Evolutionary conservation across 352 stramenopile genomes (phyloP), one percentile per base, ranked within the genome.

Genomic region (Globisporangium lucens): DNA sequence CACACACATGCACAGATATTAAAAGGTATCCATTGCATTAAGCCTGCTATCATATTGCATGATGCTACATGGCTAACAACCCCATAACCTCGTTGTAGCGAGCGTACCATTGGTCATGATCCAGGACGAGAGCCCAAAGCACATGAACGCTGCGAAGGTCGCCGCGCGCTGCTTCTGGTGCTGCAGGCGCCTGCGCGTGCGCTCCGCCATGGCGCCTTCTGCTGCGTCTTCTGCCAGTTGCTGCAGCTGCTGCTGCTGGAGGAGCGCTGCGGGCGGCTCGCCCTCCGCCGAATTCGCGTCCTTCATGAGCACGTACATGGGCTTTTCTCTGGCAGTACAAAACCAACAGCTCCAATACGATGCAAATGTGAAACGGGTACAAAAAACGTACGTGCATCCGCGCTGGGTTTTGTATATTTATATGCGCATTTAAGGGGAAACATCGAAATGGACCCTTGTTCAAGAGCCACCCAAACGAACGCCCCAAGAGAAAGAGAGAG

Each of bases 91-190:
- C 24, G 30, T 10, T 33, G 2, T 13, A 36, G 6, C 1, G 3
- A 10, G 0, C 29, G n/a, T 33, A 83, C 76, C 79, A 58, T 91
- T 89, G 1, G 81, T 89, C 75, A 87, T 83, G 61, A 91, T 72
- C 83, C 83, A 91, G 20, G 81, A 89, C 2, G 80, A 75, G 9
- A 89, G 61, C 0, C 81, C 81, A 60, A 91, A 83, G 38, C 76
- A 68, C 47, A 89, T 64, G 67, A 91, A 90, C 2, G 81, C 83
- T 9, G 66, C 61, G 38, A 85, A 89, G 1, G 76, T 83, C 27
- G 66, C 72, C 4, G 51, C 41, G 7, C 62, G 72, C 52, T 75
- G 72, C 8, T 46, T 49, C 20, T 56, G 58, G 8, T 56, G 30
- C n/a, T 60, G 66, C 22, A 41, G n/a, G 27, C 24, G 22, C 3